A percentile compares a stretch with the other conserved stretches of the same genome.
phyloP scores from a whole-genome alignment of 768 basidiomycete genomes.

The Rhodotorula babjevae region DNA sequence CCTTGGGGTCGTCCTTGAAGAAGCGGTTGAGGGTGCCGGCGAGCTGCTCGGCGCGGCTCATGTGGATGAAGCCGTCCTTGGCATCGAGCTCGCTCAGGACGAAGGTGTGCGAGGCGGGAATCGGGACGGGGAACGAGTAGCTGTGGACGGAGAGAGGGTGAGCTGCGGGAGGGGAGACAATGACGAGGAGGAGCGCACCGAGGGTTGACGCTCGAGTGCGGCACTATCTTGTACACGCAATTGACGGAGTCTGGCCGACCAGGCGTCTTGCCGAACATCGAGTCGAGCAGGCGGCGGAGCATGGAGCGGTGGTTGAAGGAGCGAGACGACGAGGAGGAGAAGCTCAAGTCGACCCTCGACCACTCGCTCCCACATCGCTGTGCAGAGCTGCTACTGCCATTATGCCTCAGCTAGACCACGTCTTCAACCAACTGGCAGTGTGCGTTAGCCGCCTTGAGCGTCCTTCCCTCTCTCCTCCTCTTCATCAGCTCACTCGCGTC shows the following conservation, averaged over 20 bases:
- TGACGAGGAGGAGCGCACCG: not conserved
- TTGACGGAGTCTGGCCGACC: not conserved
- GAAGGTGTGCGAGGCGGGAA: constrained; percentile 44
- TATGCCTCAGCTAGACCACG: not conserved
- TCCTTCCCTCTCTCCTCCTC: too few relatives aligned
- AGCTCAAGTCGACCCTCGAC: not conserved
- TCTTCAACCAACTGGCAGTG: not conserved
- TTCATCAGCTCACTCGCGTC: not conserved
- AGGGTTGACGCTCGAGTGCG: constrained; percentile 39
- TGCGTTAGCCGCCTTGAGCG: not conserved
- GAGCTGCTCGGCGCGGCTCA: constrained; percentile 42
- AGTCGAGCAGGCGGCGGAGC: not conserved
- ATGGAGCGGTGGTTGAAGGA: not conserved
- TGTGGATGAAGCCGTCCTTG: constrained; percentile 47
- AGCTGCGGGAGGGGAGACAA: too few relatives aligned
- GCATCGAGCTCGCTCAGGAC: constrained; percentile 43
- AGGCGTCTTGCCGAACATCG: not conserved
- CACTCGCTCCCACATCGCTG: not conserved
- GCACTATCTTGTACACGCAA: constrained; percentile 47
- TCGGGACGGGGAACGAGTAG: constrained; percentile 42
- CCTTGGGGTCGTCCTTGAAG: constrained; percentile 44
- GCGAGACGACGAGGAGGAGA: not conserved
- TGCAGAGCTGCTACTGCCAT: too few relatives aligned
- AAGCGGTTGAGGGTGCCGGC: constrained; percentile 45
- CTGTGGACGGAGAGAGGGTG: not conserved